Conservation (phyloP, 2,329 filamentous ascomycete genomes). For the Penicillium sclerotigenum region DNA sequence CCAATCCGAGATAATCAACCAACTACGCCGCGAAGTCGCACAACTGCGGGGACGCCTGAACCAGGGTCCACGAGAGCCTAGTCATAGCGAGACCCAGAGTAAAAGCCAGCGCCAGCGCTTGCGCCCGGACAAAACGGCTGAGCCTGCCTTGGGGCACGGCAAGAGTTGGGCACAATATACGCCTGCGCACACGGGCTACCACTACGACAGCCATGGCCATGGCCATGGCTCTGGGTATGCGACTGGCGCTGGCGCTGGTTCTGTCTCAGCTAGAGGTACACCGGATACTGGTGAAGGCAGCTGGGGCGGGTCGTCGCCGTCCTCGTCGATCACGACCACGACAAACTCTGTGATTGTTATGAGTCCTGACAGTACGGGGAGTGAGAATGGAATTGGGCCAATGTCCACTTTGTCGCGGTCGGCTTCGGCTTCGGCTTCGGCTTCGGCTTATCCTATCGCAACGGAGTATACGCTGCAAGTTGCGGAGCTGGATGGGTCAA, state of each 20-base stretch:
- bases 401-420: constrained; percentile 1
- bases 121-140: background rate
- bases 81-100: background rate
- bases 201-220: background rate
- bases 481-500: constrained; percentile 9
- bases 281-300: constrained; percentile 10
- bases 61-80: constrained; percentile 5
- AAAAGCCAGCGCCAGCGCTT: background rate
- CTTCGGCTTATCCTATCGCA: constrained; percentile 8
- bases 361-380: constrained; percentile 24
- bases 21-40: constrained; percentile 25
- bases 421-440: background rate
- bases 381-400: constrained; percentile 9
- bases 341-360: constrained; percentile 17
- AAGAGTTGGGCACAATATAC: background rate
- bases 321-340: constrained; percentile 17
- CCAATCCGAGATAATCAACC: constrained; percentile 46
- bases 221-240: background rate
- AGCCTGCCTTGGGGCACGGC: background rate
- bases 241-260: background rate
- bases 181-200: background rate
- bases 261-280: background rate
- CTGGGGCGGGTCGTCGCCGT: constrained; percentile 21
- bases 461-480: constrained; percentile 8
- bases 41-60: constrained; percentile 19